phyloP scores from a whole-genome alignment of 2,329 filamentous ascomycete species.

The Didymosphaeria variabile region DNA sequence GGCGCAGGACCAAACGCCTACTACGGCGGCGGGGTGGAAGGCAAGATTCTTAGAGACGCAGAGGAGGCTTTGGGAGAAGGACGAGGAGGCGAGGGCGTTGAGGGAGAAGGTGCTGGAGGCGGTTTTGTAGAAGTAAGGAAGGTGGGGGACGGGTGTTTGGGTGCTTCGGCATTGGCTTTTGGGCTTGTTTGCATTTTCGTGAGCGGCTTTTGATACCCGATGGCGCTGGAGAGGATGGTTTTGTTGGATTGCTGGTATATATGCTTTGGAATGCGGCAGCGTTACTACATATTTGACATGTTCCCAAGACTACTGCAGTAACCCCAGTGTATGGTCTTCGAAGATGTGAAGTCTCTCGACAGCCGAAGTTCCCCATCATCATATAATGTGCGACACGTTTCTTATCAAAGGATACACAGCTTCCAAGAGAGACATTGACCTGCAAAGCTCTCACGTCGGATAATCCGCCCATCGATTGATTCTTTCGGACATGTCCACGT shows the following conservation, averaged over 20 bases:
- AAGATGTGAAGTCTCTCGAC: too few relatives aligned
- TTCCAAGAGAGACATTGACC: too few relatives aligned
- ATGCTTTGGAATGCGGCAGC: background rate
- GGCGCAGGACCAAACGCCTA: conserved; percentile 21
- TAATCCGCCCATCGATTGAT: too few relatives aligned
- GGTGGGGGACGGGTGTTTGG: background rate
- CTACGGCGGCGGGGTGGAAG: conserved; percentile 42
- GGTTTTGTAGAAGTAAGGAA: conserved; percentile 38
- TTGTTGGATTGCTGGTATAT: background rate
- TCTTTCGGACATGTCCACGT: conserved; percentile 28
- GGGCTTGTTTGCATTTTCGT: background rate
- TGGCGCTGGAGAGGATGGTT: background rate
- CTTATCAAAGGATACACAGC: too few relatives aligned
- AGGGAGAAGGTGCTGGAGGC: conserved; percentile 52
- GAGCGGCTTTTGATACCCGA: conserved; percentile 13
- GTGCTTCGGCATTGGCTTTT: conserved; percentile 2
- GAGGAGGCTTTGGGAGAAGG: conserved; percentile 43
- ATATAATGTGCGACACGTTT: too few relatives aligned
- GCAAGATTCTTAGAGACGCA: conserved; percentile 45
- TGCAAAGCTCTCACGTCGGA: too few relatives aligned
- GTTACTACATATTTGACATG: background rate
- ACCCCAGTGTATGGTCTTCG: too few relatives aligned
- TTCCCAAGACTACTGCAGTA: too few relatives aligned
- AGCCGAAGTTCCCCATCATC: too few relatives aligned
- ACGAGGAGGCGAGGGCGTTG: conserved; percentile 45